Base-by-base conservation (phyloP, 768 basidiomycete species). In the Mycena chlorophos region DNA sequence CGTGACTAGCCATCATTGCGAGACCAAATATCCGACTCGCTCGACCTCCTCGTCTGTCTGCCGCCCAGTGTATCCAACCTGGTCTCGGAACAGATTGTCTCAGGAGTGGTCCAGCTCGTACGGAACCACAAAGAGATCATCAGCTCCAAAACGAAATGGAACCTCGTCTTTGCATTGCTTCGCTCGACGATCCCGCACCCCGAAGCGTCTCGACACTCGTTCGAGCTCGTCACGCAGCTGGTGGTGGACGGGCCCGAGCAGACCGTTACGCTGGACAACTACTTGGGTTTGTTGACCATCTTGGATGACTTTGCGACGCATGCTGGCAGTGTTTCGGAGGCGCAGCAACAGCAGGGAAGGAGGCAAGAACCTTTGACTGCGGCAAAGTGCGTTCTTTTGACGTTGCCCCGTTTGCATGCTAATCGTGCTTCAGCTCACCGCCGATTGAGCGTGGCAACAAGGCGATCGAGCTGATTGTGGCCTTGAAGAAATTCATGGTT, bases 61-160 rank as follows among this genome's bases (percentile, higher is more conserved):
- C 91, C 95, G 1, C 74, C 85, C 1, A 66, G 74, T 1, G 83
- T 95, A n/a, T 81, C 91, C 19, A 88, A 80, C 60, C 84, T 90
- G 1, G 90, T 97, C 5, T 91, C 92, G 8, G 94, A 98, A 68
- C 95, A 98, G 69, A 80, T 97, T n/a, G 78, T 87, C 47, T 83
- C 89, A 6, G 97, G 97, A 0, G 78, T 98, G 6, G 80, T 83
- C 23, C 69, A 86, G 51, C 84, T 99, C 37, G 74, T 96, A n/a
- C 83, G 89, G 65, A 84, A 87, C 45, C 84, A 95, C 61, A 77
- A 79, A 43, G 76, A 84, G 5, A 83, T 92, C 23, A 84, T 94
- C 60, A 80, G 87, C 52, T 94, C 94, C 1, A 87, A 89, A 61
- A 98, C 96, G 0, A 96, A 98, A 68, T 99, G 96, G 96, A 94